A percentile compares a stretch with the other conserved stretches of the same genome.
Evolutionary conservation across 768 basidiomycete species (phyloP).

Genomic region (Ramaria rubella): DNA sequence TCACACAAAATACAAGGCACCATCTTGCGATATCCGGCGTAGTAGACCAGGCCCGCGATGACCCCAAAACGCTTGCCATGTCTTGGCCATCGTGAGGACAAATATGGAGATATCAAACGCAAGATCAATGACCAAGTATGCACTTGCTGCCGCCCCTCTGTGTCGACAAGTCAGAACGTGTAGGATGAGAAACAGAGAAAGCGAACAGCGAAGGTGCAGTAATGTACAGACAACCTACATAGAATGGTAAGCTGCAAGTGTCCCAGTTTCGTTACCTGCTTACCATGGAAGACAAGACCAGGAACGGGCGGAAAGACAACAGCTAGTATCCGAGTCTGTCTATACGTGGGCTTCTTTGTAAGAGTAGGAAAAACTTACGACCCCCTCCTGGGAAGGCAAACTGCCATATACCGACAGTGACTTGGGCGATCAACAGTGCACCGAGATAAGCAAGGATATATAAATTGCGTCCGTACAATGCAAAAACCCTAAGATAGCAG

Average conservation of each 20-base stretch:
- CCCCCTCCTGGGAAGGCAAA: conserved; percentile 1
- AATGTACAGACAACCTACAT: not conserved
- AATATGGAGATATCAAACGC: not conserved
- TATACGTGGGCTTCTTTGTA: not conserved
- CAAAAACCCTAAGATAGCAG: not conserved
- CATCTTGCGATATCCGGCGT: not conserved
- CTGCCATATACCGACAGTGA: not conserved
- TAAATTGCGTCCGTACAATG: not conserved
- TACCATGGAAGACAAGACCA: not conserved
- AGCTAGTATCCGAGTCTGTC: not conserved
- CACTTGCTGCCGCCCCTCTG: not conserved
- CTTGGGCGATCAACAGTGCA: not conserved
- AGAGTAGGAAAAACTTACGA: not conserved
- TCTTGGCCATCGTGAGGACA: not conserved
- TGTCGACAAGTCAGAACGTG: not conserved
- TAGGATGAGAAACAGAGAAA: no score
- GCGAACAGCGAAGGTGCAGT: not conserved
- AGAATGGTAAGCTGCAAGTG: not conserved
- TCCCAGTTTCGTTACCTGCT: not conserved
- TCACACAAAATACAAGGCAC: conserved; percentile 2
- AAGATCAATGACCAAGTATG: not conserved
- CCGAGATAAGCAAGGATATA: not conserved
- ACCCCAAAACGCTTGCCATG: not conserved
- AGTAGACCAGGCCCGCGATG: not conserved
- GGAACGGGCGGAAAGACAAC: no score